Conservation (phyloP, 192 early-diverging fungal species). For the Backusella parvicylindrica region DNA sequence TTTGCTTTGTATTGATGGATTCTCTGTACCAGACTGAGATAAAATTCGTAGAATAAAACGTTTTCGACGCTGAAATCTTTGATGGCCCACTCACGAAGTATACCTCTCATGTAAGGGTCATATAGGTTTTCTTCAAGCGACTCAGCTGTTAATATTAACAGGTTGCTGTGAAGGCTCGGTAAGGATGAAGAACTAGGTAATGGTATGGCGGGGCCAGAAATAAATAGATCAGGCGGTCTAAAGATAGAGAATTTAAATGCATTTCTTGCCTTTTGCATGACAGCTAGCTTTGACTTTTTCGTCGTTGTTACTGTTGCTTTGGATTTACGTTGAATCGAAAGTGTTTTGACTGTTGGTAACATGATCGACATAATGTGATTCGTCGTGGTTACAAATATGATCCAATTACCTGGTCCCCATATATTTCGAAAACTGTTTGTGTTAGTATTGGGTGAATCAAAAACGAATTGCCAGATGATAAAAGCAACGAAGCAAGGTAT, state of each 20-base stretch:
- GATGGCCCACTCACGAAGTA: conserved; percentile 8
- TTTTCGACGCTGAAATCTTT: conserved; percentile 27
- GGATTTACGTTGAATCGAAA: neutral
- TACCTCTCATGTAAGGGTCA: neutral
- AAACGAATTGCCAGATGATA: conserved; percentile 32
- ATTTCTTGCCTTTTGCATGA: neutral
- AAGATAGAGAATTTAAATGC: neutral
- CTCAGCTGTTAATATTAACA: neutral
- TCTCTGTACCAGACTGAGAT: neutral
- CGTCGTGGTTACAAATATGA: neutral
- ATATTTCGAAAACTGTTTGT: neutral
- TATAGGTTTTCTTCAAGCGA: conserved; percentile 5
- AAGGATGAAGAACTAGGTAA: neutral
- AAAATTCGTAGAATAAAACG: conserved; percentile 22
- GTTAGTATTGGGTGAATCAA: neutral
- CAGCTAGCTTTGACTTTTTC: neutral
- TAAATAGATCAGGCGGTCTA: neutral
- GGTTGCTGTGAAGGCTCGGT: neutral
- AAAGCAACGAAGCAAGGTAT: conserved; percentile 35
- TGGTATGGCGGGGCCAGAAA: neutral
- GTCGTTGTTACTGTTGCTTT: neutral
- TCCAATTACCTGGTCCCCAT: conserved; percentile 5
- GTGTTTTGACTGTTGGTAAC: neutral
- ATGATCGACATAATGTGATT: conserved; percentile 5
- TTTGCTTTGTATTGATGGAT: neutral